A percentile compares a stretch with the other conserved stretches of the same genome.
These are phyloP conservation scores for Rehmannia glutinosa DNA, from an alignment of 257 asterid species.

Conservation along the genomic window DNA sequence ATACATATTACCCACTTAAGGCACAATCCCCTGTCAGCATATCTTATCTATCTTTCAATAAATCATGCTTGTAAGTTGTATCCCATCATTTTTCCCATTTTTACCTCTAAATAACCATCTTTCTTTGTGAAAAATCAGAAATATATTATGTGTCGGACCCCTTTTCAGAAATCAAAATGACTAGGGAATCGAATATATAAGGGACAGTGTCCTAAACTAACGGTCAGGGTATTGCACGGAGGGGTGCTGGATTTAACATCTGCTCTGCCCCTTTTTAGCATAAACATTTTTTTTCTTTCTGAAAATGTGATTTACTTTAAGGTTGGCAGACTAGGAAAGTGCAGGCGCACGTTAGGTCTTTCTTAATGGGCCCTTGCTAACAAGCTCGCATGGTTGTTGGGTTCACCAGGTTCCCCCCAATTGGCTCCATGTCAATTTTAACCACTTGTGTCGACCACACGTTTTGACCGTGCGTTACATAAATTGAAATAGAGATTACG, in stretches of 20 bases:
- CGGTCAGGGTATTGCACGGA: slow-evolving; percentile 46
- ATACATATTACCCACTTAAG: slow-evolving; percentile 54
- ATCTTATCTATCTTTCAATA: slow-evolving; percentile 49
- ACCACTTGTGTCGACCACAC: slow-evolving; percentile 37
- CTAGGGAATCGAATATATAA: slow-evolving; percentile 24
- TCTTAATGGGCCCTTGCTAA: too few relatives aligned
- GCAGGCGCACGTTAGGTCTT: background rate
- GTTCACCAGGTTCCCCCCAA: slow-evolving; percentile 27
- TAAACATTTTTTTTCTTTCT: background rate
- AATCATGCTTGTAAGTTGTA: slow-evolving; percentile 37
- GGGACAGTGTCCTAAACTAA: slow-evolving; percentile 44
- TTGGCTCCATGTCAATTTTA: slow-evolving; percentile 44
- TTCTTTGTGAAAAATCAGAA: too few relatives aligned
- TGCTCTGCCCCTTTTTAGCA: slow-evolving; percentile 31
- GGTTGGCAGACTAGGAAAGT: background rate
- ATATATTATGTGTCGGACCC: too few relatives aligned
- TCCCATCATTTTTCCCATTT: slow-evolving; percentile 28
- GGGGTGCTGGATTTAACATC: slow-evolving; percentile 49
- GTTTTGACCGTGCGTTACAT: background rate
- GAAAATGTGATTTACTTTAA: background rate
- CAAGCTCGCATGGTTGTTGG: too few relatives aligned
- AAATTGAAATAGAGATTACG: background rate
- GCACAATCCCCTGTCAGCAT: slow-evolving; percentile 49
- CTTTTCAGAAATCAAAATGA: slow-evolving; percentile 1
- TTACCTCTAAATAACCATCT: slow-evolving; percentile 23